Conservation (phyloP, 2,329 filamentous ascomycete species). For the Phoma sp. region DNA sequence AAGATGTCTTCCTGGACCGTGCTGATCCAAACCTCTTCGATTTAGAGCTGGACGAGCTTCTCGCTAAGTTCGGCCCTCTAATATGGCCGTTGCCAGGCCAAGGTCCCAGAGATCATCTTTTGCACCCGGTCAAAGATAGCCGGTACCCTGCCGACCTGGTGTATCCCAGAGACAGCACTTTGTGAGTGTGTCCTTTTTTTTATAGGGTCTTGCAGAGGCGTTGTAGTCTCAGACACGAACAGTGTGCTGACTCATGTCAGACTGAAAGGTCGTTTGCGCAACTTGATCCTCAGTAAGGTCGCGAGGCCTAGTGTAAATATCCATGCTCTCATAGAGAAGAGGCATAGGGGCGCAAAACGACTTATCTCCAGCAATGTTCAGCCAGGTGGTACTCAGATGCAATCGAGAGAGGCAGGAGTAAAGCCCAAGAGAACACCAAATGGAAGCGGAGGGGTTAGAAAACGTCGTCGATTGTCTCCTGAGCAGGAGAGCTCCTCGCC, state of each 20-base stretch:
- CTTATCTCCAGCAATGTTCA: neutral
- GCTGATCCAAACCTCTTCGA: slow-evolving; percentile 18
- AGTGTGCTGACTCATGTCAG: neutral
- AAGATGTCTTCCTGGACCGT: slow-evolving; percentile 8
- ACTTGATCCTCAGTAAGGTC: neutral
- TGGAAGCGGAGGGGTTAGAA: neutral
- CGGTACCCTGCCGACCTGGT: slow-evolving; percentile 16
- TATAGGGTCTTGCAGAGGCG: too few species aligned
- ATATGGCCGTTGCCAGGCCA: slow-evolving; percentile 20
- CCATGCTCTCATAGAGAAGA: slow-evolving; percentile 3
- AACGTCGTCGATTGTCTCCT: neutral
- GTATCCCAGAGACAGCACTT: slow-evolving; percentile 10
- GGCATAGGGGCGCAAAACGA: neutral
- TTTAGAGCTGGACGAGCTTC: slow-evolving; percentile 18
- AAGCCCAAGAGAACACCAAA: neutral
- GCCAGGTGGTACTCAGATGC: too few species aligned
- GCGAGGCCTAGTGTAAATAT: neutral
- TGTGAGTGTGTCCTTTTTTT: neutral
- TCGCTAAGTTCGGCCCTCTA: slow-evolving; percentile 17
- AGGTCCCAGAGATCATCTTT: slow-evolving; percentile 16
- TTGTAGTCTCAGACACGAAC: too few species aligned
- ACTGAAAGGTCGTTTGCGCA: neutral
- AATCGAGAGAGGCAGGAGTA: too few species aligned
- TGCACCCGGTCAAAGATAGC: slow-evolving; percentile 9
- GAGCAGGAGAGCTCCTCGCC: neutral